Base-by-base conservation (phyloP, 345 rosid genomes). In the Salix brachista region DNA sequence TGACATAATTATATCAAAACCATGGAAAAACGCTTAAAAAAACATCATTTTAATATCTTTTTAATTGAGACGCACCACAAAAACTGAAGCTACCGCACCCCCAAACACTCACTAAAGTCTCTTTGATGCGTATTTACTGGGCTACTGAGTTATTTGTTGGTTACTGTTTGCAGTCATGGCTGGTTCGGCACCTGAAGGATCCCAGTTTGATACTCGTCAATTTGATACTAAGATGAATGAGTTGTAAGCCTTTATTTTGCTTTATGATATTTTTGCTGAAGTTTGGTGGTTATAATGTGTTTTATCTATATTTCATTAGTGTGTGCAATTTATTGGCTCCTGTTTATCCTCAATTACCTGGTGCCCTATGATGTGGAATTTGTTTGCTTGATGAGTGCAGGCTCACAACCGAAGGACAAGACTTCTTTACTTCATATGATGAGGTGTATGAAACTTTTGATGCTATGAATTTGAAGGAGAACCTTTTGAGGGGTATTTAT, bases 401-500 rank as follows among this genome's bases (percentile, higher is more conserved):
- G 70, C 87, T 87, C 21, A 74, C 84, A 54, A 64, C 80, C n/a
- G 91, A 89, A 9, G 87, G 82, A 12, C 84, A 87, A 50, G 96
- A 94, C 1, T 94, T 91, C 75, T 92, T 89, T 81, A 89, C 96
- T 3, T 74, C 82, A 25, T 92, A 88, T 80, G 97, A 94, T 56
- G 98, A 92, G 80, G 92, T 88, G 54, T 80, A 83, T 65, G 98
- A 94, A 39, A 92, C 87, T 77, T 94, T 94, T 83, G 97, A 92
- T 84, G 73, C 87, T 2, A 94, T 94, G 97, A 91, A 89, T 10
- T 71, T 92, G 82, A 89, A 85, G 62, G 88, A 89, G 39, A 89
- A 91, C 78, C 96, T 92, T 77, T 86, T 92, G 12, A 83, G 98
- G 88, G 98, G 97, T 39, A 94, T 92, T 64, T 94, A 90, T 78